Base-by-base conservation (phyloP, 169 alveolate species). In the Plasmodium adleri region DNA sequence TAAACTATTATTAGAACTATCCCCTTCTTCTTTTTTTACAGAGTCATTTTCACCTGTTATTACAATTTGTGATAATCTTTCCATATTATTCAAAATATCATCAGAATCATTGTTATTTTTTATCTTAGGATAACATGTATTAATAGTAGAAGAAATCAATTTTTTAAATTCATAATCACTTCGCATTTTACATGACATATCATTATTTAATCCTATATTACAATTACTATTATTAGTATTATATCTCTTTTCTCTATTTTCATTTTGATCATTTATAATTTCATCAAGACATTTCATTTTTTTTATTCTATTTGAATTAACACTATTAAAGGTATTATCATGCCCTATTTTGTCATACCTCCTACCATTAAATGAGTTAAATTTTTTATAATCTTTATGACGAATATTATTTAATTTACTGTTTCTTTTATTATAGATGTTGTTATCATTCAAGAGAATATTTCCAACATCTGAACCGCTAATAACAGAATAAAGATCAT, bases 401-500 rank as follows among this genome's bases (percentile, higher is more conserved):
- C 1, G 47, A 39, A 39, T 39, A 39, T 39, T 39, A 39, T 39
- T 39, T 39, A 39, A 9, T 39, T 39, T 39, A 59, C 20, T 17
- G n/a, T 26, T 32, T 6, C 20, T n/a, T 6, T 7, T 24, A 52
- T 28, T 52, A 56, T 17, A 12, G 10, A 10, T 60, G 26, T 52
- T 0, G 17, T 17, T 60, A 59, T 66, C 66, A 52, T 12, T 7
- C 13, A 76, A 15, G 4, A 26, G 47, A 3, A 50, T 70, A 59
- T 78, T 52, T 24, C 67, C 75, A 56, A 26, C 24, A 45, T 78
- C 89, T 22, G 78, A 52, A 6, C 89, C 89, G 60, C 89, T 78
- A 15, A 78, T 78, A 43, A 78, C 89, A 15, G 89, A 78, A 45
- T 66, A 78, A 15, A 78, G 76, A 45, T 78, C 89, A 45, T 78